Evolutionary conservation across 2,329 filamentous ascomycete genomes (phyloP), one percentile per base, ranked within the genome.

Genomic region (Sphaerulina musiva): DNA sequence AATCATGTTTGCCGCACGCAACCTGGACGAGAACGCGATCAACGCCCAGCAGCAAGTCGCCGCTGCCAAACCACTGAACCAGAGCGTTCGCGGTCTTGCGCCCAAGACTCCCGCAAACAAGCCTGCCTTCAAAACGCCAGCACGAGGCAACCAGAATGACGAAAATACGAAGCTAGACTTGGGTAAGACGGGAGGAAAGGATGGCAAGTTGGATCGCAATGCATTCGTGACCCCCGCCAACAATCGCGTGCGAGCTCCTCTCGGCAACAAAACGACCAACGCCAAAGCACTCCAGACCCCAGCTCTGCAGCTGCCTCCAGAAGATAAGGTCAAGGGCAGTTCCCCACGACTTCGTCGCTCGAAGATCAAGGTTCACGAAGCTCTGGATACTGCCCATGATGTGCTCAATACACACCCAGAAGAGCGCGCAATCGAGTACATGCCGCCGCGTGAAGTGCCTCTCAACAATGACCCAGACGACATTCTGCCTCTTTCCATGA

Each of bases 261-360:
- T 98, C 46, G 92, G 92, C 34, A 86, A 89, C 78, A 98, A 98
- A 73, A 97, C 92, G 1, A 97, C 93, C 49, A 98, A 98, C 71
- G 89, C 88, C 51, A 97, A 95, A 76, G 80, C 77, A 47, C 79
- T 83, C 61, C 84, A 86, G 59, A 84, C 83, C 3, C 80, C 31
- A n/a, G 61, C 57, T 10, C 17, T 84, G 80, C 32, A 85, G 84
- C 64, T 79, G 40, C 77, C 79, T 45, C 46, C 46, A 84, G 52
- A 57, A 50, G 55, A 60, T 12, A 67, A 54, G 12, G 56, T 57
- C 8, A 84, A 81, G 59, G 80, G 76, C 8, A 78, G 79, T 3
- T 84, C 81, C 12, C 75, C 77, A 4, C 83, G 85, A 76, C 55
- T 74, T 64, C 69, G 70, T 66, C 66, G 76, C 68, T 68, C 76